Base-by-base conservation (phyloP, 805 yeast genomes). In the Saccharomyces mikatae region DNA sequence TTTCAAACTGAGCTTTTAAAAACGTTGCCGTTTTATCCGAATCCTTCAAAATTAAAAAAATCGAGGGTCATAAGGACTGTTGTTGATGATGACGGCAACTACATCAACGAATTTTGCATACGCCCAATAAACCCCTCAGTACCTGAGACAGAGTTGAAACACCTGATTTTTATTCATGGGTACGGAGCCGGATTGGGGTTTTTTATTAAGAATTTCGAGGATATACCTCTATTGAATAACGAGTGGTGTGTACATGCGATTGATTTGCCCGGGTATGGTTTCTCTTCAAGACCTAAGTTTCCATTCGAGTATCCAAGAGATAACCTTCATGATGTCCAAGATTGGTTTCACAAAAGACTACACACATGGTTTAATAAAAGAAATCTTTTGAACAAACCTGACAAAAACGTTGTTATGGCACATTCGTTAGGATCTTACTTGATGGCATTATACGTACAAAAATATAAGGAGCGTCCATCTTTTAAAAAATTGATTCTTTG, bases 351-450 rank as follows among this genome's bases (percentile, higher is more conserved):
- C 51, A 82, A 84, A 49, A 79, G 92, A 0, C 73, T 86, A 8
- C 17, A 53, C 8, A 49, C 41, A 85, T 51, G 77, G 78, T 6
- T 73, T 80, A 26, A 57, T 31, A 56, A 58, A 47, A 58, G 67
- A 51, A 48, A 51, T 1, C 51, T 67, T 11, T 46, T 60, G 21
- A 50, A 61, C 28, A 56, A 65, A 6, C 64, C 69, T 9, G 72
- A 75, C 24, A 58, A 76, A 77, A 54, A 82, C 81, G 55, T 71
- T 84, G 51, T 78, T 81, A 47, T 80, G 83, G 95, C 96, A 1
- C 99, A 92, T 71, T 90, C 97, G 0, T 77, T 94, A 80, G 99
- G 99, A 4, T 97, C 96, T 0, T 92, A 91, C 65, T 62, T 92
- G 24, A 80, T 86, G 66, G 79, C 85, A 0, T 70, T 84, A 4